Base-by-base conservation (phyloP, 208 protist genomes). In the Leishmania major region DNA sequence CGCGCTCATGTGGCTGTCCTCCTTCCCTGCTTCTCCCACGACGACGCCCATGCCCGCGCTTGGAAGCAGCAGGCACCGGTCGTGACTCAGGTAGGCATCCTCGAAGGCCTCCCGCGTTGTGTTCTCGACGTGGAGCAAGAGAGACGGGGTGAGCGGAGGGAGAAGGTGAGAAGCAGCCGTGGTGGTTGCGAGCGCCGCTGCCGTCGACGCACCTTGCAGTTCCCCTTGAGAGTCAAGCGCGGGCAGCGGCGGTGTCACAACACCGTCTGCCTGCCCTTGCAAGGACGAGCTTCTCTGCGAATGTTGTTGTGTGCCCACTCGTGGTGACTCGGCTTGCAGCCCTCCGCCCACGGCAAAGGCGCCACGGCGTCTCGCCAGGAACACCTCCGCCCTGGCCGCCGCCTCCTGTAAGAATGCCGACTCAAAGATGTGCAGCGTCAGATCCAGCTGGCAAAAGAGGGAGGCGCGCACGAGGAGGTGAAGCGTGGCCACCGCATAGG, bases 391-490 rank as follows among this genome's bases (percentile, higher is more conserved):
- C 70, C 75, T 82, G 62, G 85, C 82, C n/a, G 77, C 55, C 45
- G 89, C 87, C 57, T 72, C 67, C 25, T 77, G 67, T 67, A 96
- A 89, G 28, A 86, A 71, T 28, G 73, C 81, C 0, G 71, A 43
- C n/a, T 95, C 90, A 78, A 96, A 94, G 7, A 96, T 80, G 86
- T 97, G 92, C 31, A 97, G 82, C 37, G 84, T 94, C 47, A 97
- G 84, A 57, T 90, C 87, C 40, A 97, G 88, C 55, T 89, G 86
- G n/a, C 80, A 75, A 79, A 97, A 97, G 35, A 93, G 82, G 28
- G 89, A 88, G 1, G 88, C 84, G 5, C 82, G 90, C 6, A 95
- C 76, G 45, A 96, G 86, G 17, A 91, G 73, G 55, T 93, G 90
- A 60, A 96, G 79, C 53, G 88, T 88, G 37, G 83, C 94, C 19